These are phyloP conservation scores for Aspergillus jensenii DNA, from an alignment of 2,329 filamentous ascomycete species.

Conservation along the genomic window DNA sequence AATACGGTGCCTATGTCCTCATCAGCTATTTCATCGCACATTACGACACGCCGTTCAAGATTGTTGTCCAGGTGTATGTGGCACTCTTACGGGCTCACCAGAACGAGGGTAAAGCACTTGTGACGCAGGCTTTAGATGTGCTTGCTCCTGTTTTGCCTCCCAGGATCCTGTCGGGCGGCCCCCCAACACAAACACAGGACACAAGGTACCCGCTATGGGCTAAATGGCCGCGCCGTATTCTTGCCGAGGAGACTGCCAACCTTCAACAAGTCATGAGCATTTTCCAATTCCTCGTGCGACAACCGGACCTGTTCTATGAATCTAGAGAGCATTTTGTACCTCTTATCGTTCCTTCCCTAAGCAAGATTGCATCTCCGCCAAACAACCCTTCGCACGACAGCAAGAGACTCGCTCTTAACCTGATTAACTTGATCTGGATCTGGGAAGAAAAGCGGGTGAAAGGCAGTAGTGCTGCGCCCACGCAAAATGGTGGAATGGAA, in stretches of 20 bases:
- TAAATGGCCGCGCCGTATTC: slow-evolving; percentile 81
- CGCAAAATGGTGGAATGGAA: slow-evolving; percentile 52
- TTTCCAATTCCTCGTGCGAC: slow-evolving; percentile 92
- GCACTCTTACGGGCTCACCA: slow-evolving; percentile 89
- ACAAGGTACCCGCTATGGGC: slow-evolving; percentile 80
- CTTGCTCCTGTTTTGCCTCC: slow-evolving; percentile 93
- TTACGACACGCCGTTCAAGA: slow-evolving; percentile 95
- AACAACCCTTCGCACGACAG: slow-evolving; percentile 87
- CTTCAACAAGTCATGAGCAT: slow-evolving; percentile 95
- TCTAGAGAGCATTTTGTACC: slow-evolving; percentile 87
- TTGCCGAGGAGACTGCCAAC: slow-evolving; percentile 93
- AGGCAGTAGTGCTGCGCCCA: slow-evolving; percentile 40
- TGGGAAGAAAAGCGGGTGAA: slow-evolving; percentile 87
- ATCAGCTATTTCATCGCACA: slow-evolving; percentile 97
- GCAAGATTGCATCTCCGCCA: slow-evolving; percentile 77
- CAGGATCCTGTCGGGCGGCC: slow-evolving; percentile 57
- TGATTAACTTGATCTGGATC: slow-evolving; percentile 86
- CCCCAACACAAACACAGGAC: slow-evolving; percentile 61
- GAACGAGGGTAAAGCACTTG: slow-evolving; percentile 86
- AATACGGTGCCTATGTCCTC: slow-evolving; percentile 94
- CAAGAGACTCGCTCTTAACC: slow-evolving; percentile 84
- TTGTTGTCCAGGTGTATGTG: slow-evolving; percentile 91
- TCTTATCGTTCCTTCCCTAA: slow-evolving; percentile 82
- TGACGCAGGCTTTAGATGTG: slow-evolving; percentile 91
- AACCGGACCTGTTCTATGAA: slow-evolving; percentile 92